A percentile compares a stretch with the other conserved stretches of the same genome.
Evolutionary conservation across 257 asterid genomes (phyloP).

Genomic region (Fraxinus quadrangulata): DNA sequence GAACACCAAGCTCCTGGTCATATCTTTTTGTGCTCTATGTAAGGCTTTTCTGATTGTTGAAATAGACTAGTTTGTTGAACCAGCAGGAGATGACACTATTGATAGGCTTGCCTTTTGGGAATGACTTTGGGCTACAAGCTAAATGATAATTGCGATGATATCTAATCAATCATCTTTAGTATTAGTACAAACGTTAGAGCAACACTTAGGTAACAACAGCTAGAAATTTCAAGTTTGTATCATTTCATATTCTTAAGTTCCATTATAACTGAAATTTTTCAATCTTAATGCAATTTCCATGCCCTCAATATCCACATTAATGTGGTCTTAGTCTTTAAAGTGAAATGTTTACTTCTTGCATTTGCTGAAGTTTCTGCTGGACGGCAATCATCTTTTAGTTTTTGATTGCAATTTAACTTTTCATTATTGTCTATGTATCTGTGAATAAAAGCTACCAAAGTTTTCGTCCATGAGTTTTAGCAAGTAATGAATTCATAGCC

Average conservation of each 20-base stretch:
- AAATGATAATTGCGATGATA: background rate
- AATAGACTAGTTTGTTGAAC: background rate
- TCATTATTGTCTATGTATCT: background rate
- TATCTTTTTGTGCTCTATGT: background rate
- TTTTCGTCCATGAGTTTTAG: background rate
- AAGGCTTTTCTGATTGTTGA: background rate
- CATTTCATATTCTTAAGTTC: background rate
- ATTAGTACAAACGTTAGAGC: too few species aligned
- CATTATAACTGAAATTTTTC: background rate
- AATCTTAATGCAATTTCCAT: background rate
- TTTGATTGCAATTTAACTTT: background rate
- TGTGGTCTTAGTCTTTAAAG: background rate
- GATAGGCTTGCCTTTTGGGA: background rate
- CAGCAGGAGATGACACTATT: background rate
- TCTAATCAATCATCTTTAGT: background rate
- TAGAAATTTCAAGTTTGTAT: background rate
- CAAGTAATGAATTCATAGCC: background rate
- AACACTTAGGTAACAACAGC: background rate
- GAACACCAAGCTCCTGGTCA: background rate
- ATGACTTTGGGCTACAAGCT: background rate
- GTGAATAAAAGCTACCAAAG: background rate
- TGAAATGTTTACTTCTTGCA: background rate
- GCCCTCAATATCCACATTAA: background rate
- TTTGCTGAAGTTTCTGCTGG: background rate
- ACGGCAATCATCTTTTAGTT: background rate